Evolutionary conservation across 1,284 basidiomycete species (phyloP), one percentile per base, ranked within the genome.

Genomic region (Cutaneotrichosporon curvatum): DNA sequence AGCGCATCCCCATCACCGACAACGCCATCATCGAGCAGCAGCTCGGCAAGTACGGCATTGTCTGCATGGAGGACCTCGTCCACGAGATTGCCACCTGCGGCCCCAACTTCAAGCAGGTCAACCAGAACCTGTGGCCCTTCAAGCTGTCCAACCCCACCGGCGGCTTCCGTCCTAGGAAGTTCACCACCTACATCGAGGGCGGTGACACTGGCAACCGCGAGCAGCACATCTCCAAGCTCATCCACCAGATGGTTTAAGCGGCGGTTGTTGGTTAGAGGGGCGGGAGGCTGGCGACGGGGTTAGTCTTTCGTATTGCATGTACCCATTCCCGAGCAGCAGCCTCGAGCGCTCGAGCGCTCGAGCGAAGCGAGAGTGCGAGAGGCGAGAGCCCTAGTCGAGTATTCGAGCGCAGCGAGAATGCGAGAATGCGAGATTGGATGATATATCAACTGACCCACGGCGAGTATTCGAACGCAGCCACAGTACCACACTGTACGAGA

Each of bases 111-210:
- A 97, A 97, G 80, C 89, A 94, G 82, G 87, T 84, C 51, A 82
- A 86, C 62, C 89, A 89, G 78, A 90, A 92, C 82, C 83, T 98
- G 50, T 97, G 94, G 91, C 91, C 95, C 23, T 97, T 99, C 83
- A 97, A 98, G 76, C 85, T 99, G 56, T 95, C 90, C 61, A 97
- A 96, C 83, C 92, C 95, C 51, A 97, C 81, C 65, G 94, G 95
- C 62, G 95, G 95, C 65, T 98, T 90, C 91, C 85, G 87, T 75
- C 82, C 80, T 68, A 81, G 90, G 72, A 98, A 98, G 79, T 94
- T 97, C 84, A 89, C 84, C 76, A 85, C 87, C 76, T 92, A 79
- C 72, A 81, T 94, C 55, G 81, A 91, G 79, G 88, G 88, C 68
- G 91, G 92, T 77, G 92, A 97, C 79, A 62, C 69, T 71, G 92